Percentiles rank a stretch among this genome's conserved stretches.
phyloP scores from a whole-genome alignment of 805 yeast species.

The Metschnikowia cubensis region DNA sequence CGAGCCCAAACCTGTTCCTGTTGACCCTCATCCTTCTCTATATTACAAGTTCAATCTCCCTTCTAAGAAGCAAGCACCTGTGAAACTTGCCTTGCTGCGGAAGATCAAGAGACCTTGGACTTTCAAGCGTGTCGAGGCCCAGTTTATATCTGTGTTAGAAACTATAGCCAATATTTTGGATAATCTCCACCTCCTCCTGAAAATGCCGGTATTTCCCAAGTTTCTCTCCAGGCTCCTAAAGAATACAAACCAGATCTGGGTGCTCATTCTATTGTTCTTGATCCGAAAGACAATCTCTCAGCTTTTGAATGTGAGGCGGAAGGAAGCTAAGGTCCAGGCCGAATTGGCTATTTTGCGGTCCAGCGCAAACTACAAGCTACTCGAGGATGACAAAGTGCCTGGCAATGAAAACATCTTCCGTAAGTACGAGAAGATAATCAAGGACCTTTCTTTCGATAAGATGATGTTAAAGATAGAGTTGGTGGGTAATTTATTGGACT shows the following conservation, averaged over 20 bases:
- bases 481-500: slow-evolving; percentile 39
- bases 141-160: slow-evolving; percentile 31
- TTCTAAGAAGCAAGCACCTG: slow-evolving; percentile 2
- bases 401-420: slow-evolving; percentile 23
- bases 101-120: slow-evolving; percentile 18
- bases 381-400: slow-evolving; percentile 19
- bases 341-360: slow-evolving; percentile 32
- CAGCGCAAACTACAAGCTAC: slow-evolving; percentile 20
- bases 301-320: slow-evolving; percentile 36
- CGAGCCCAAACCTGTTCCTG: slow-evolving; percentile 23
- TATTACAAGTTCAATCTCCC: slow-evolving; percentile 29
- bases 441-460: slow-evolving; percentile 41
- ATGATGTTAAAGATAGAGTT: slow-evolving; percentile 39
- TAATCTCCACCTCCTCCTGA: slow-evolving; percentile 39
- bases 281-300: slow-evolving; percentile 41
- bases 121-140: slow-evolving; percentile 28
- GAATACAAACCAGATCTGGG: slow-evolving; percentile 43
- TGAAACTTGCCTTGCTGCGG: not conserved
- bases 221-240: slow-evolving; percentile 27
- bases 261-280: slow-evolving; percentile 37
- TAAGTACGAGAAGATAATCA: slow-evolving; percentile 37
- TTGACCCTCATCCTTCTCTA: slow-evolving; percentile 28
- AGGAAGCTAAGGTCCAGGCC: slow-evolving; percentile 34
- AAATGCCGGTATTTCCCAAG: slow-evolving; percentile 42
- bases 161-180: slow-evolving; percentile 37